Percentiles rank a stretch among this genome's conserved stretches.
Conservation (phyloP, 1,284 basidiomycete genomes). For the Ustilago xerochloae region DNA sequence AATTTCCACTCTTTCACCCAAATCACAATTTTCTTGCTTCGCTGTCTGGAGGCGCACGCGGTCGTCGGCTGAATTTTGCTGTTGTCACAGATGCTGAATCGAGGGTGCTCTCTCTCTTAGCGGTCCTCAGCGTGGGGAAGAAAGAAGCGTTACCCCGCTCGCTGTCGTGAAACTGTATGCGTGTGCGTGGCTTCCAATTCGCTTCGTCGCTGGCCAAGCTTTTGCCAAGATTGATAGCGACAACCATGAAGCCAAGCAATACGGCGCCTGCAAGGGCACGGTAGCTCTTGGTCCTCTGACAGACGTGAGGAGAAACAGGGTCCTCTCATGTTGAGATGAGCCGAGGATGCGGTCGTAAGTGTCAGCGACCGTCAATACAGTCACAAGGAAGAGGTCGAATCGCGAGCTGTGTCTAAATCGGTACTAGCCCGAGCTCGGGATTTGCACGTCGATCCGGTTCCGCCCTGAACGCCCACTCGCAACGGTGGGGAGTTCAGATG, state of each 20-base stretch:
- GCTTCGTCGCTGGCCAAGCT: neutral
- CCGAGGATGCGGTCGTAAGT: neutral
- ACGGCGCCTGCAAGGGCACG: neutral
- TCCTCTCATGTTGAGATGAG: neutral
- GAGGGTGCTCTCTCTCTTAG: neutral
- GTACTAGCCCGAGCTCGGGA: too few species aligned
- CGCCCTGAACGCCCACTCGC: too few species aligned
- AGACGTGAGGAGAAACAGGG: neutral
- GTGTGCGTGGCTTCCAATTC: neutral
- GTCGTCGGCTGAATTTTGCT: neutral
- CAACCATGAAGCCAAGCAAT: neutral
- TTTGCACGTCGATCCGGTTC: too few species aligned
- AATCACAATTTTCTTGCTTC: too few species aligned
- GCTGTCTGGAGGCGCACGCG: too few species aligned
- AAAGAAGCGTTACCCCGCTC: neutral
- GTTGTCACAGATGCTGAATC: neutral
- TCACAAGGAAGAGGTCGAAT: too few species aligned
- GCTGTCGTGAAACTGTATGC: too few species aligned
- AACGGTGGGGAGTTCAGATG: too few species aligned
- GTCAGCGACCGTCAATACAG: too few species aligned
- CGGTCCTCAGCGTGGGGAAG: too few species aligned
- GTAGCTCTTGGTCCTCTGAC: neutral
- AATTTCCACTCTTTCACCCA: too few species aligned
- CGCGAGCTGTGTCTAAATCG: too few species aligned
- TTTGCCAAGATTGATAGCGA: neutral